Base-by-base conservation (phyloP, 2,329 filamentous ascomycete genomes). In the Ascochyta fabae region DNA sequence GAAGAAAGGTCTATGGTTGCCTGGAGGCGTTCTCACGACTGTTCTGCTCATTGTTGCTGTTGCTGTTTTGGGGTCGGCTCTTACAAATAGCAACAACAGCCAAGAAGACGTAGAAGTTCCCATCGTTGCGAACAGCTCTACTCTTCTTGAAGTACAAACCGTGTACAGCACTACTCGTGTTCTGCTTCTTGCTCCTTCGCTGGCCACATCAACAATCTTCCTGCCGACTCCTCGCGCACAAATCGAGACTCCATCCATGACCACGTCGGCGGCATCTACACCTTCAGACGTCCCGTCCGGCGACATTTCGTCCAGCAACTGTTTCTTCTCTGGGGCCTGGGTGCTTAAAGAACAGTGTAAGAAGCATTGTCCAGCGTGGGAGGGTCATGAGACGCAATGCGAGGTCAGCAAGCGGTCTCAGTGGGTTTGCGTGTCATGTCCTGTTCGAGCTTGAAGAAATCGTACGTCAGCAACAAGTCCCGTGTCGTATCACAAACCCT, bases 401-500 rank as follows among this genome's bases (percentile, higher is more conserved):
- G 39, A 40, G 26, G 26, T 19, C 15, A 39, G 34, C 34, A 33
- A 48, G 39, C 45, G 39, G 5, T 27, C 39, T 34, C 39, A 26
- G 26, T 54, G 39, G 51, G 44, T 54, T 8, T 48, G 31, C 22
- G 27, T 48, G 1, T 16, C 39, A 15, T 48, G 33, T 19, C 44
- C 15, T 42, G 8, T 39, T 9, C 8, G 36, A 23, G 23, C 29
- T 12, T 29, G 12, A 16, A 19, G 19, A 19, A 19, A 19, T 19
- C 19, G 3, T 3, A 19, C 19, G 19, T 19, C 19, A 19, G 19
- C 2, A 19, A 19, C 19, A 19, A 19, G 24, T 8, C 29, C 6
- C 9, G 29, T 1, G 29, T 12, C 29, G 12, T 6, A 33, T 15
- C n/a, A 27, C 22, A 6, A 41, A 41, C 7, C 34, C 35, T 12